phyloP scores from a whole-genome alignment of 345 rosid genomes.

The Eucalyptus melliodora region DNA sequence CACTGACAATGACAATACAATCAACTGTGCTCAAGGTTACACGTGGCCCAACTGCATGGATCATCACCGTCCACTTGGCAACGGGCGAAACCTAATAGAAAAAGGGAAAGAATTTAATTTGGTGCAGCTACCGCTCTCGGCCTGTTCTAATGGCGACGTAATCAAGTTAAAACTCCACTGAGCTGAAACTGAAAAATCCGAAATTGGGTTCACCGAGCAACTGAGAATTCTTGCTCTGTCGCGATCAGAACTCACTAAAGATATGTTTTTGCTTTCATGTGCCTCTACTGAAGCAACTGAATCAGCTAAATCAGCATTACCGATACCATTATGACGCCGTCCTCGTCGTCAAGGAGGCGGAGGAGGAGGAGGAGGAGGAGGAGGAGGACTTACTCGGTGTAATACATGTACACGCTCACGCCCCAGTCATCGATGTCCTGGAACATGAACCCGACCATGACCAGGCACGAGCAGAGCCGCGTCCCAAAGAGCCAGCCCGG shows the following conservation, averaged over 20 bases:
- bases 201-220: neutral
- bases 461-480: conserved; percentile 47
- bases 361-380: neutral
- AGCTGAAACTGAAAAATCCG: neutral
- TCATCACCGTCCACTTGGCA: neutral
- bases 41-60: neutral
- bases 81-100: neutral
- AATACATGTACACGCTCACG: conserved; percentile 47
- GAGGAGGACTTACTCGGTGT: conserved; percentile 55
- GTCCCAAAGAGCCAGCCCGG: conserved; percentile 77
- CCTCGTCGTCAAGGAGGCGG: neutral
- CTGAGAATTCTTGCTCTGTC: neutral
- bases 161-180: neutral
- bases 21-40: neutral
- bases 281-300: neutral
- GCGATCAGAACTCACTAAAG: neutral
- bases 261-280: neutral
- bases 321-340: neutral
- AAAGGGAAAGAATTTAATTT: neutral
- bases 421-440: conserved; percentile 55
- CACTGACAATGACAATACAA: neutral
- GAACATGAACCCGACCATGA: conserved; percentile 41
- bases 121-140: neutral
- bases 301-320: neutral
- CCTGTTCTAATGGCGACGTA: neutral